Percentiles rank a stretch among this genome's conserved stretches.
Evolutionary conservation across 495 filamentous ascomycete species (phyloP).

Genomic region (Pyrenopolyporus hunteri): DNA sequence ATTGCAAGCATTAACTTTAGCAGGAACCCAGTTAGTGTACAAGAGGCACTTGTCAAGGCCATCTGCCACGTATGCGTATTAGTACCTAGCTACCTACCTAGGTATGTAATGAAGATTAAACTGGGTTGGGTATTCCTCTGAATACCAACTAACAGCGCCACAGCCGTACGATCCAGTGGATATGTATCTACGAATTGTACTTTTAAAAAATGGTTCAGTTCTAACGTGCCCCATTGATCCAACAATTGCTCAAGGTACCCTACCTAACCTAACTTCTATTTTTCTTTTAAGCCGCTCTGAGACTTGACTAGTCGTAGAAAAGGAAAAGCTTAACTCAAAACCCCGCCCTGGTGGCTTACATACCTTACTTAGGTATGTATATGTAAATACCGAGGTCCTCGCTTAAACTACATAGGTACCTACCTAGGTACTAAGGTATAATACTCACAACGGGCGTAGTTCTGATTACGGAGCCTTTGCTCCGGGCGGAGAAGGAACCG

Average conservation of each 20-base stretch:
- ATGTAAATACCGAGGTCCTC: no score
- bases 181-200: background rate
- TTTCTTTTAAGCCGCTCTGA: background rate
- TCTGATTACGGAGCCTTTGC: conserved; percentile 23
- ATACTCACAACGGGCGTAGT: no score
- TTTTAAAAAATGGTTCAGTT: no score
- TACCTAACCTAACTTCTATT: background rate
- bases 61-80: conserved; percentile 27
- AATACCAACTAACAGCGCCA: conserved; percentile 24
- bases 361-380: no score
- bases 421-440: no score
- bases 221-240: no score
- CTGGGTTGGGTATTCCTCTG: conserved; percentile 21
- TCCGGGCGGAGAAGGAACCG: conserved; percentile 19
- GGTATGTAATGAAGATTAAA: conserved; percentile 15
- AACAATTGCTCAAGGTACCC: background rate
- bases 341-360: background rate
- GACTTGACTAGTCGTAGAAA: no score
- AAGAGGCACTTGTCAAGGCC: background rate
- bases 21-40: conserved; percentile 21
- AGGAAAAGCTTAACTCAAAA: conserved; percentile 2
- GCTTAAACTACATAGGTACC: no score
- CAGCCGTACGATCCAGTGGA: conserved; percentile 1
- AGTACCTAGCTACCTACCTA: no score
- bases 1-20: conserved; percentile 28